Percentiles rank a stretch among this genome's conserved stretches.
These are phyloP conservation scores for Cytospora schulzeri DNA, from an alignment of 2,329 filamentous ascomycete genomes.

Conservation along the genomic window DNA sequence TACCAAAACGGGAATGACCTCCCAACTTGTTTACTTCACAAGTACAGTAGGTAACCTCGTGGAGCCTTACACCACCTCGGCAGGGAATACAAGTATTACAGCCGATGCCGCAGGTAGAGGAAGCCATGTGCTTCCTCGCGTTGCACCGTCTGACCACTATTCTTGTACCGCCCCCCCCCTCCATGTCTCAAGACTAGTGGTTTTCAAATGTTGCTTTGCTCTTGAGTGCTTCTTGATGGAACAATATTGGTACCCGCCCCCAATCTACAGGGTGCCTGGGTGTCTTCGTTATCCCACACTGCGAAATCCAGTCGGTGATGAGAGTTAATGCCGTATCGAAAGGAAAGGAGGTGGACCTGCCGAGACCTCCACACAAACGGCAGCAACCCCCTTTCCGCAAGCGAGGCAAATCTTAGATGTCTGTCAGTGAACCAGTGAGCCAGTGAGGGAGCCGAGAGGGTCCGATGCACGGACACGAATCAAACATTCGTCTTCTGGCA, in stretches of 20 bases:
- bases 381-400: slow-evolving; percentile 19
- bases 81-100: not conserved
- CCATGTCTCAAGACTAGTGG: not conserved
- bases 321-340: not conserved
- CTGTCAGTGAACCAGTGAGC: not conserved
- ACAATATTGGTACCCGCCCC: not conserved
- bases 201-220: not conserved
- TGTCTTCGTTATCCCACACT: not conserved
- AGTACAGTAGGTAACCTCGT: not conserved
- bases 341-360: slow-evolving; percentile 10
- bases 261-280: not conserved
- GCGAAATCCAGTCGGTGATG: not conserved
- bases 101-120: slow-evolving; percentile 10
- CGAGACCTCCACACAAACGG: slow-evolving; percentile 7
- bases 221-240: not conserved
- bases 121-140: not conserved
- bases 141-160: not conserved
- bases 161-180: not conserved
- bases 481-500: not conserved
- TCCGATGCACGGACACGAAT: not conserved
- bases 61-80: not conserved
- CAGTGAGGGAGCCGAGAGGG: not conserved
- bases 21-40: not conserved
- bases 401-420: slow-evolving; percentile 15
- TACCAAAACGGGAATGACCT: not conserved